Conservation (phyloP, 208 protist species). For the Leptomonas seymouri region DNA sequence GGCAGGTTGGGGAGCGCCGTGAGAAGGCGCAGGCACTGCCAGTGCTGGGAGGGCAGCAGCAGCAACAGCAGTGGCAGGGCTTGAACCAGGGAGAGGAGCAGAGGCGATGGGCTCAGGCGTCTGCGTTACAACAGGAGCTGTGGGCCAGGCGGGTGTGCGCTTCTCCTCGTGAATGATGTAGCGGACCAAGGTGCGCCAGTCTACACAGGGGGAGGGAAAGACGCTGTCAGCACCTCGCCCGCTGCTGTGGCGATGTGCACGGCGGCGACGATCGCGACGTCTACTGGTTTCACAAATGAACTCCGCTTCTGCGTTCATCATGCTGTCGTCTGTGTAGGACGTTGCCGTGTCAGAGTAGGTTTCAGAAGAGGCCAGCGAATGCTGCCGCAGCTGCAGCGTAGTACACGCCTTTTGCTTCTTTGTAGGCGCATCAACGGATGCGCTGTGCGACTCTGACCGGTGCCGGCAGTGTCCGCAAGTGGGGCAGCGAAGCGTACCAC, state of each 20-base stretch:
- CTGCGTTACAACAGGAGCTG: not conserved
- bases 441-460: not conserved
- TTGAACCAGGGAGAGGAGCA: not conserved
- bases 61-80: not conserved
- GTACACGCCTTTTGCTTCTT: not conserved
- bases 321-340: constrained; percentile 15
- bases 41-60: not conserved
- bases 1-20: not conserved
- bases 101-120: not conserved
- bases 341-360: constrained; percentile 13
- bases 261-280: not conserved
- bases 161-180: constrained; percentile 39
- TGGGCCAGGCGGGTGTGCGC: not conserved
- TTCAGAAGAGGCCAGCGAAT: not conserved
- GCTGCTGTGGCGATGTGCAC: not conserved
- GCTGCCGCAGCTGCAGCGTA: not conserved
- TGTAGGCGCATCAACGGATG: not conserved
- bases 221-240: not conserved
- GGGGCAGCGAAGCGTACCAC: not conserved
- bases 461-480: constrained; percentile 6
- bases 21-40: not conserved
- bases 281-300: not conserved
- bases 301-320: constrained; percentile 9
- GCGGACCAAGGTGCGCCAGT: constrained; percentile 37
- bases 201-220: constrained; percentile 15